Evolutionary conservation across 352 stramenopile genomes (phyloP).

Genomic region (Globisporangium takayamanum): DNA sequence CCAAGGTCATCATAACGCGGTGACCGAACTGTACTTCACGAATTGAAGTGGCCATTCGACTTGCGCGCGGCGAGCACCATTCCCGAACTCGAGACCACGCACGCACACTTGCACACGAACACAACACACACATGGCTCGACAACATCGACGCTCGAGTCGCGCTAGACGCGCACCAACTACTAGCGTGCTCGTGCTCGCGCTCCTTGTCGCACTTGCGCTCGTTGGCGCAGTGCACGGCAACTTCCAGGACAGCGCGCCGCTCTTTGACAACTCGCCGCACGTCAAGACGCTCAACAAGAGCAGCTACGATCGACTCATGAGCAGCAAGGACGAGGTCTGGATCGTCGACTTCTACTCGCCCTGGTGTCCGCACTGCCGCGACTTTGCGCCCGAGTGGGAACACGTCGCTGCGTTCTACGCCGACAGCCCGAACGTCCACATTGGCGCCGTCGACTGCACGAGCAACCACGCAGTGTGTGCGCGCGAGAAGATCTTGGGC

Average conservation of each 20-base stretch:
- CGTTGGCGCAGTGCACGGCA: neutral
- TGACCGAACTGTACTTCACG: too few relatives aligned
- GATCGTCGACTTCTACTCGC: conserved; percentile 81
- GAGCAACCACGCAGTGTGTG: conserved; percentile 46
- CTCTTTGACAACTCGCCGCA: conserved; percentile 67
- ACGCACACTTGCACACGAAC: neutral
- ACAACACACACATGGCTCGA: neutral
- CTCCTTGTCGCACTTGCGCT: neutral
- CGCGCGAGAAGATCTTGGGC: conserved; percentile 43
- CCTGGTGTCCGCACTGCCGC: conserved; percentile 78
- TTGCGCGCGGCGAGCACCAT: too few relatives aligned
- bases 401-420: conserved; percentile 60
- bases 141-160: neutral
- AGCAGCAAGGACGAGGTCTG: conserved; percentile 48
- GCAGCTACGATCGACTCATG: conserved; percentile 34
- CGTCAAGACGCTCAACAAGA: conserved; percentile 29
- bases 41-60: too few relatives aligned
- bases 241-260: conserved; percentile 39
- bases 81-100: too few relatives aligned
- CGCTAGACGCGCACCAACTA: neutral
- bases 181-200: neutral
- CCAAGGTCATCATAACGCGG: too few relatives aligned
- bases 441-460: conserved; percentile 77
- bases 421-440: conserved; percentile 36
- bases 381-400: conserved; percentile 72